Evolutionary conservation across 257 asterid species (phyloP), one percentile per base, ranked within the genome.

Genomic region (Solanum neorickii): DNA sequence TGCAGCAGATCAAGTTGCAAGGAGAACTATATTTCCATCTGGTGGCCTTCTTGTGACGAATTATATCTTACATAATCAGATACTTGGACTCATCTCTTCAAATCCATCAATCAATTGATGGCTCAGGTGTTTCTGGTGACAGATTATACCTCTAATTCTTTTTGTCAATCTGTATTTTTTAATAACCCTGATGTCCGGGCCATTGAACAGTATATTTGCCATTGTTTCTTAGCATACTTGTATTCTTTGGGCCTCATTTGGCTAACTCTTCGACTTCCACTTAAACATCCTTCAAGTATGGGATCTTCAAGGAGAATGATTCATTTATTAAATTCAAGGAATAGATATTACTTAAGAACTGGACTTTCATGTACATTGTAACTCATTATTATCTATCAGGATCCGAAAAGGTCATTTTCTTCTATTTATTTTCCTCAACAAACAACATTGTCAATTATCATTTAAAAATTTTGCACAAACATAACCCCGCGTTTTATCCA

Each of bases 11-110:
- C 82, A 93, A 89, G 88, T 41, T 29, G 94, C 89, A 85, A 89
- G 98, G 90, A 92, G 98, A 88, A 82, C 90, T 83, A 41, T 96
- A 80, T 91, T 84, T 90, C 99, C 99, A 83, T 85, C 91, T 12
- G 97, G 94, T 41, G 99, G 99, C 84, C 76, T 96, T 90, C 93
- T 96, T 84, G 99, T 92, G 69, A 56, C 98, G 11, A 96, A 96
- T 84, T 88, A 87, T 23, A 89, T 82, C 82, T 91, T 95, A 82
- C 98, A 93, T 83, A 41, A 91, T 86, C 91, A 29, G 86, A 88
- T 95, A 88, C 87, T 96, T 86, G 94, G 92, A 76, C 86, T 95
- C 85, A 89, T 95, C 84, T 91, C 97, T 69, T 87, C 91, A 65
- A 89, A 91, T 89, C 89, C 92, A 90, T 74, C 86, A 87, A 52